A percentile compares a stretch with the other conserved stretches of the same genome.
Conservation (phyloP, 352 stramenopile species). For the Phytophthora macrochlamydospora region DNA sequence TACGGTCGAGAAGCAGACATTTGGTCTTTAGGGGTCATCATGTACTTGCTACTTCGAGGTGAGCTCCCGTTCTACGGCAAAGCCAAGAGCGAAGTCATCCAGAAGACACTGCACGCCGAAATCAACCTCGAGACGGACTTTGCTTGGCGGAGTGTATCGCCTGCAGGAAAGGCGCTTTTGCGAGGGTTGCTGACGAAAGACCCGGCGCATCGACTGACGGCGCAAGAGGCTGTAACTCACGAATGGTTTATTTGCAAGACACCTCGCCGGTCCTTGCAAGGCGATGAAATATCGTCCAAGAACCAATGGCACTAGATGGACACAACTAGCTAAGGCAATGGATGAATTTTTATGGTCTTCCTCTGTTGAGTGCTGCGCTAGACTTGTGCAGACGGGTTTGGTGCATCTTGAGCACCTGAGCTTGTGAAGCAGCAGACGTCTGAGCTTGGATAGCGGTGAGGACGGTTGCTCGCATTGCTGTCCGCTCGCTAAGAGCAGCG, state of each 20-base stretch:
- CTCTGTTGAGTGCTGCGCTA: conserved; percentile 4
- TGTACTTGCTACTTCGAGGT: conserved; percentile 91
- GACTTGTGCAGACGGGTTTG: conserved; percentile 28
- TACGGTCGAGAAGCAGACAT: conserved; percentile 93
- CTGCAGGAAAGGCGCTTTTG: conserved; percentile 66
- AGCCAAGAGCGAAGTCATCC: conserved; percentile 92
- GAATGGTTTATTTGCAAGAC: conserved; percentile 72
- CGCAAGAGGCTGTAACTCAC: conserved; percentile 78
- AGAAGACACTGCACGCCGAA: conserved; percentile 89
- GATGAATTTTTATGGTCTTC: not conserved
- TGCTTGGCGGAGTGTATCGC: conserved; percentile 62
- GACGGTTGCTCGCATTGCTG: conserved; percentile 26
- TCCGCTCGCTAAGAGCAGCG: conserved; percentile 17
- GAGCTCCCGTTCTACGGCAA: conserved; percentile 93
- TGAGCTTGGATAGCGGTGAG: conserved; percentile 26
- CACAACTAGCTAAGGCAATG: not conserved
- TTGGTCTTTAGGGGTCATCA: conserved; percentile 93
- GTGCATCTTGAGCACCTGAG: conserved; percentile 28
- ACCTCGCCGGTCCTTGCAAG: conserved; percentile 12
- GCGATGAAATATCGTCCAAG: not conserved
- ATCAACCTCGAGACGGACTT: conserved; percentile 78
- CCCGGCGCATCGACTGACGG: conserved; percentile 76
- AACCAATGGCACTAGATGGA: not conserved
- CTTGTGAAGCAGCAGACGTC: conserved; percentile 7
- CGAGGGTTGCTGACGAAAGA: conserved; percentile 88